Percentiles rank a stretch among this genome's conserved stretches.
These are phyloP conservation scores for Ceratocystis colombiana DNA, from an alignment of 2,329 filamentous ascomycete species.

Conservation along the genomic window DNA sequence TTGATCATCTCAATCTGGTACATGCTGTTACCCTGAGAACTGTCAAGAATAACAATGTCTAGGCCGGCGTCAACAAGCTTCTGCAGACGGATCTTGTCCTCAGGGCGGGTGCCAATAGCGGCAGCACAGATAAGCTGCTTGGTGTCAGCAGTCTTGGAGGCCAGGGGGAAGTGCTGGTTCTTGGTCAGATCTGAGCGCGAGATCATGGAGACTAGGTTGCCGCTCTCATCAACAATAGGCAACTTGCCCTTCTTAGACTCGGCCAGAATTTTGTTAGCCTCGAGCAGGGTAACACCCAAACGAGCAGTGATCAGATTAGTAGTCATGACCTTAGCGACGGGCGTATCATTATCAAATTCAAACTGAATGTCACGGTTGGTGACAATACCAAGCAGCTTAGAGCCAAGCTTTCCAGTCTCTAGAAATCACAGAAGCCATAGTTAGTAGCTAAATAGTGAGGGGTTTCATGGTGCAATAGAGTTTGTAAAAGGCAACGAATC, in stretches of 20 bases:
- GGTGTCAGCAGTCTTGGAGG: conserved; percentile 89
- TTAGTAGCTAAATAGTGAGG: conserved; percentile 17
- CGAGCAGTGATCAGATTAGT: conserved; percentile 84
- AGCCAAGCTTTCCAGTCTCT: conserved; percentile 89
- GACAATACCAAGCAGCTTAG: conserved; percentile 93
- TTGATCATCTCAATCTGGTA: conserved; percentile 99
- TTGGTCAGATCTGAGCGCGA: conserved; percentile 95
- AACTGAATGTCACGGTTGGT: conserved; percentile 98
- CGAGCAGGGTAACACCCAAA: conserved; percentile 68
- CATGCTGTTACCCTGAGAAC: conserved; percentile 95
- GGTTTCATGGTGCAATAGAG: conserved; percentile 36
- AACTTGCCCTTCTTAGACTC: conserved; percentile 98
- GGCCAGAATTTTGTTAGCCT: conserved; percentile 88
- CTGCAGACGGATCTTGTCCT: conserved; percentile 78
- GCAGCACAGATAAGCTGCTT: conserved; percentile 96
- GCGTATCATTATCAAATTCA: conserved; percentile 60
- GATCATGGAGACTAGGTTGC: conserved; percentile 84
- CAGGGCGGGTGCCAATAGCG: conserved; percentile 86
- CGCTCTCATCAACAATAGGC: conserved; percentile 73
- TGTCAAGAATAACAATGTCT: conserved; percentile 91
- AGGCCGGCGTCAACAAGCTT: conserved; percentile 89
- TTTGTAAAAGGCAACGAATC: conserved; percentile 29
- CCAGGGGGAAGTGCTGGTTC: conserved; percentile 93
- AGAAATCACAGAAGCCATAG: conserved; percentile 25
- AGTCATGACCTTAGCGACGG: conserved; percentile 87